Conservation (phyloP, 768 basidiomycete species). For the Tylopilus sp. region DNA sequence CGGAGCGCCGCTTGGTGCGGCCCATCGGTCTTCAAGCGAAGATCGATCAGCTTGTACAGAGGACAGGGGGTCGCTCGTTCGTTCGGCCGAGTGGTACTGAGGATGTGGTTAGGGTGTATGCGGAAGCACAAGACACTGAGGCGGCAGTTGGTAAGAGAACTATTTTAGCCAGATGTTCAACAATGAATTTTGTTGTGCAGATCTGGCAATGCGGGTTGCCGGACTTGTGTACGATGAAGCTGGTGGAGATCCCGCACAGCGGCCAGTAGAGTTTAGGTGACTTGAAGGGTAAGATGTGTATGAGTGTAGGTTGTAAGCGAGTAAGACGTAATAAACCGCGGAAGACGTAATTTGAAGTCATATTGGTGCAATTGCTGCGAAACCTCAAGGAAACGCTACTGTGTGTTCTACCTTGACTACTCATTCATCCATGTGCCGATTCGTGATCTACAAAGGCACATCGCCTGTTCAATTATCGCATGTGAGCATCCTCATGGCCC, state of each 20-base stretch:
- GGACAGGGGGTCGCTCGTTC: conserved; percentile 85
- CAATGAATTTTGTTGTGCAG: conserved; percentile 36
- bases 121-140: conserved; percentile 72
- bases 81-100: conserved; percentile 97
- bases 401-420: neutral
- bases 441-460: conserved; percentile 94
- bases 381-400: neutral
- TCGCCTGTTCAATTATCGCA: conserved; percentile 90
- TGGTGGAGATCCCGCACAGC: conserved; percentile 70
- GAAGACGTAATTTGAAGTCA: conserved; percentile 24
- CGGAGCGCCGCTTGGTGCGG: conserved; percentile 82
- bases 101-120: conserved; percentile 96
- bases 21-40: conserved; percentile 77
- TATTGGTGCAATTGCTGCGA: neutral
- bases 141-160: conserved; percentile 72
- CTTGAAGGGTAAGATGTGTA: neutral
- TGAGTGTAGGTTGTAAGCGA: neutral
- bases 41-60: conserved; percentile 80
- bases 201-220: conserved; percentile 82
- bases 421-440: conserved; percentile 64
- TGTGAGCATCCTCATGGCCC: conserved; percentile 37
- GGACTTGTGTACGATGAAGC: conserved; percentile 81
- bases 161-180: neutral
- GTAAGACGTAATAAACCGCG: neutral
- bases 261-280: conserved; percentile 79